These are phyloP conservation scores for Sarocladium kiliense DNA, from an alignment of 2,329 filamentous ascomycete genomes.

Conservation along the genomic window DNA sequence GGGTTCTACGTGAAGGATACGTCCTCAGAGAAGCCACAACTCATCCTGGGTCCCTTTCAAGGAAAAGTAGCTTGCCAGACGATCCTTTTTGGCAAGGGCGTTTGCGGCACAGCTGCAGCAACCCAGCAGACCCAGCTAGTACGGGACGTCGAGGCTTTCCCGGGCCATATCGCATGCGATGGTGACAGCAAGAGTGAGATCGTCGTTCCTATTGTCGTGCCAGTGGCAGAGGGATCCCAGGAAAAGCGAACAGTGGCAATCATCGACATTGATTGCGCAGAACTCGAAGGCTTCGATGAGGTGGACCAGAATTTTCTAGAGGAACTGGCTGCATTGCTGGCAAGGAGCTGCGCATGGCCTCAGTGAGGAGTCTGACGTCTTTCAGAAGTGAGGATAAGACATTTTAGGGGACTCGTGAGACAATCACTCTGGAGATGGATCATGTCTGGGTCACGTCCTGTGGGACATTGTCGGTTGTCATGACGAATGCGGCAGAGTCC, in stretches of 20 bases:
- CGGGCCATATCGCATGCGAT: constrained; percentile 80
- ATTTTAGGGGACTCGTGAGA: not conserved
- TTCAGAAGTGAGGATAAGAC: not conserved
- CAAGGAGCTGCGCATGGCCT: constrained; percentile 59
- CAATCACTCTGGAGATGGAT: not conserved
- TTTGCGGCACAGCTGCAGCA: constrained; percentile 67
- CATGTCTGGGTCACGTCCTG: not conserved
- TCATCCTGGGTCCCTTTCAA: constrained; percentile 76
- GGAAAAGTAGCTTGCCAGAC: constrained; percentile 77
- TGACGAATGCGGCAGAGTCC: not conserved
- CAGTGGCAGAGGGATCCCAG: constrained; percentile 20
- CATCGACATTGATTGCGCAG: constrained; percentile 75
- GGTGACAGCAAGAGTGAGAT: constrained; percentile 72
- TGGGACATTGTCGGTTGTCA: not conserved
- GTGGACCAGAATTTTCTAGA: constrained; percentile 64
- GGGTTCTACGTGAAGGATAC: constrained; percentile 71
- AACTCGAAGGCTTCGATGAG: constrained; percentile 60
- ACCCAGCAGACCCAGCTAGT: constrained; percentile 59
- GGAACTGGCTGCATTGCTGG: constrained; percentile 56
- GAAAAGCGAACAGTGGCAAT: constrained; percentile 57
- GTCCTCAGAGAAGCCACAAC: constrained; percentile 36
- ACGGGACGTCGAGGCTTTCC: constrained; percentile 66
- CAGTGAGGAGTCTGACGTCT: not conserved
- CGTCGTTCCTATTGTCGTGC: constrained; percentile 64
- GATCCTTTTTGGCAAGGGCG: constrained; percentile 67